Evolutionary conservation across 2,329 filamentous ascomycete genomes (phyloP).

Genomic region (Sclerotinia trifoliorum): DNA sequence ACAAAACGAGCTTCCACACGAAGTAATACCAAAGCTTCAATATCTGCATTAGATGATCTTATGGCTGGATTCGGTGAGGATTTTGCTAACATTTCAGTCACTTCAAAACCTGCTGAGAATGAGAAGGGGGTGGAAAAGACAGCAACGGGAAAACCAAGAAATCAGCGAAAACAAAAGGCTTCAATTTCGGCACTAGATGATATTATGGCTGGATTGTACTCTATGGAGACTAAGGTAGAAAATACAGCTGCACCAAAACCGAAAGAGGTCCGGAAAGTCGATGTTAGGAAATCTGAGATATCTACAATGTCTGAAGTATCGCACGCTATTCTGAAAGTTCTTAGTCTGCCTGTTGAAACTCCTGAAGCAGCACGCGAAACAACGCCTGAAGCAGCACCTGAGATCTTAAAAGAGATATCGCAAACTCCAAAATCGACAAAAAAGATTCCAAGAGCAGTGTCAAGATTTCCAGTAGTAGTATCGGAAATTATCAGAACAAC

Average conservation of each 20-base stretch:
- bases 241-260: not conserved
- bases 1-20: not conserved
- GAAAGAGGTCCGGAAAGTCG: not conserved
- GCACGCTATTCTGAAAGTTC: not conserved
- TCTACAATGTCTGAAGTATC: not conserved
- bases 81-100: not conserved
- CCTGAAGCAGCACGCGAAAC: not conserved
- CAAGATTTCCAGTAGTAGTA: not conserved
- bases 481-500: not conserved
- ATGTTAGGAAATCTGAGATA: not conserved
- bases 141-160: not conserved
- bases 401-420: not conserved
- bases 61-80: slow-evolving; percentile 19
- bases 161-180: not conserved
- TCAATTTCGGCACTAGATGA: slow-evolving; percentile 21
- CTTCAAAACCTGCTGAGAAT: not conserved
- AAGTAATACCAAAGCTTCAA: slow-evolving; percentile 4
- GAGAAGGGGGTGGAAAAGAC: slow-evolving; percentile 11
- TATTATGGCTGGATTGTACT: slow-evolving; percentile 20
- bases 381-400: no score
- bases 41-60: slow-evolving; percentile 23
- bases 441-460: not conserved
- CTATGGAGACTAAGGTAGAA: not conserved
- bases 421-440: not conserved
- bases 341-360: not conserved